Evolutionary conservation across 179 eudicot genomes (phyloP).

Genomic region (Camellia oleifera): DNA sequence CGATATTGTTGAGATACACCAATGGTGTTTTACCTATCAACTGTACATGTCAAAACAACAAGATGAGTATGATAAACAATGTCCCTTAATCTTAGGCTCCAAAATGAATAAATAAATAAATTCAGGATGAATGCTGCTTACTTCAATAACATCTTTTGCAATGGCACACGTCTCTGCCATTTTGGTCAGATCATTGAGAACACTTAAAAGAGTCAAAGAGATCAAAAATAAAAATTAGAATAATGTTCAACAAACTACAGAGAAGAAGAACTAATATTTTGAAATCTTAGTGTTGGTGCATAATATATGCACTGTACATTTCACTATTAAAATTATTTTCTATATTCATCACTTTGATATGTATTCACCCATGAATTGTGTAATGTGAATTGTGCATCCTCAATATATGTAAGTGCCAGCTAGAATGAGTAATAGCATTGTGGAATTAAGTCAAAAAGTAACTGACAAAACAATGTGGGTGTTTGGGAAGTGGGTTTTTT

Average conservation of each 20-base stretch:
- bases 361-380: too few species aligned
- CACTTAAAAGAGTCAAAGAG: background rate
- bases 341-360: too few species aligned
- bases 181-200: background rate
- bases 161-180: slow-evolving; percentile 52
- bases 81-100: background rate
- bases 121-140: slow-evolving; percentile 27
- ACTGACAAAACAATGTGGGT: too few species aligned
- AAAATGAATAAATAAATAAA: background rate
- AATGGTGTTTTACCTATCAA: slow-evolving; percentile 79
- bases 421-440: too few species aligned
- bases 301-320: too few species aligned
- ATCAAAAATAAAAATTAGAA: slow-evolving; percentile 2
- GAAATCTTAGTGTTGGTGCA: too few species aligned
- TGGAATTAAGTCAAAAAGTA: too few species aligned
- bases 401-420: too few species aligned
- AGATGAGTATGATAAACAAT: background rate
- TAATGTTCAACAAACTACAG: background rate
- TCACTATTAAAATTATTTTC: too few species aligned
- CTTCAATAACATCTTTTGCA: slow-evolving; percentile 85
- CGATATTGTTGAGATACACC: slow-evolving; percentile 73
- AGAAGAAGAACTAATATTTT: background rate
- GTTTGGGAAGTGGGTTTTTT: too few species aligned
- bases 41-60: slow-evolving; percentile 25
- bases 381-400: too few species aligned